Base-by-base conservation (phyloP, 306 rosid species). In the Fagus sylvatica region DNA sequence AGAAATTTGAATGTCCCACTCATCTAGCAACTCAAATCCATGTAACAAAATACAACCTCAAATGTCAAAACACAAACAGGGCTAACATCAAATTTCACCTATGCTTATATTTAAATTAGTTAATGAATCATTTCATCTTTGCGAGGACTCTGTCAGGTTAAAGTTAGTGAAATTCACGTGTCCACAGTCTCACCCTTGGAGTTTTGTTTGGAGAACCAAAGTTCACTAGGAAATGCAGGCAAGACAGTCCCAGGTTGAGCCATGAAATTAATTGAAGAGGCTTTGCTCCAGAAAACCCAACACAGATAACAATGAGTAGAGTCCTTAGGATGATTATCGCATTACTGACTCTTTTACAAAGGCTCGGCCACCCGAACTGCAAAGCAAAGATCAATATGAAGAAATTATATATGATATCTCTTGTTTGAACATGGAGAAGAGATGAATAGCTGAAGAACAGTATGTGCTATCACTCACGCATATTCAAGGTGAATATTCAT, bases 401-500 rank as follows among this genome's bases (percentile, higher is more conserved):
- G 15, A 46, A 46, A 46, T 46, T 46, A 46, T 15, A 12, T 5
- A 33, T 1, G 19, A 13, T 13, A 61, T 33, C 41, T 61, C 41
- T 11, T 61, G 68, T 34, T 65, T 39, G 71, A 66, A 4, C 6
- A 3, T 16, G 32, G 71, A 66, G 1, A 22, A 41, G 19, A 69
- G 39, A 22, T 67, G 13, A 39, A 72, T 7, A 12, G 57, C 7
- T 13, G 33, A 16, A 16, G 49, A 53, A 64, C 77, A 56, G 30
- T 64, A 48, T 54, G 19, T 69, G 60, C 54, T 75, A 73, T 22
- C 22, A 89, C 99, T 92, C 88, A 95, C 99, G 84, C 84, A 60
- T 95, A 95, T 77, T 95, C 96, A 36, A 95, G 94, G 93, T 87
- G 99, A 75, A 95, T 91, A 79, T 95, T 95, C 99, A 95, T 93